Evolutionary conservation across 1,139 yeast genomes (phyloP), one percentile per base, ranked within the genome.

Genomic region (Pichia sp.): DNA sequence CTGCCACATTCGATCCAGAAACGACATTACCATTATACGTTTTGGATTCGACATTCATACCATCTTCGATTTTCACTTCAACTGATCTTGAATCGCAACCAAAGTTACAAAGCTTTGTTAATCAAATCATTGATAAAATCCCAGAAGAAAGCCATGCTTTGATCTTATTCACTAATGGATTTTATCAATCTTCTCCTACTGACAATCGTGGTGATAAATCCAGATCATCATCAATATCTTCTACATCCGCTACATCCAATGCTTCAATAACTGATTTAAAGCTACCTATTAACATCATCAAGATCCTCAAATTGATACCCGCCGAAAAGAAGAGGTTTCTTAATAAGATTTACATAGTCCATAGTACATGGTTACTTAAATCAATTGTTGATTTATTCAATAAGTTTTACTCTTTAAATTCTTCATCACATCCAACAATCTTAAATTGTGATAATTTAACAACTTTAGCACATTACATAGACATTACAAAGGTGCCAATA

Each of bases 351-450:
- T 85, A 85, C 55, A 77, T 91, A 35, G 96, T 93, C 4, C 98
- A 93, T 65, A 97, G 91, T 59, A 85, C 88, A 45, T 90, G 96
- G 93, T 79, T 93, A 69, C 79, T 89, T 17, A 80, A 90, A 57
- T 85, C 96, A 0, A 76, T 90, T 33, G 77, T 88, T 19, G 93
- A 88, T 50, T 77, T 89, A 45, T 69, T 88, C 51, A 73, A 82
- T 50, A 86, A 85, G 57, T 75, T 82, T 2, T 71, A 81, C 57
- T 40, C 50, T 1, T 48, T 48, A 9, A 38, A 37, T 27, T 35
- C 38, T 8, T 17, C 39, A 44, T 27, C 34, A 12, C 73, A 74
- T 43, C 48, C 46, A 15, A 52, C 51, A 71, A 67, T 79, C 17
- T 63, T 75, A 14, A 76, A 78, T 54, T 79, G 88, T 53, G 71